Evolutionary conservation across 192 early-diverging fungal species (phyloP).

Genomic region (Podila minutissima): DNA sequence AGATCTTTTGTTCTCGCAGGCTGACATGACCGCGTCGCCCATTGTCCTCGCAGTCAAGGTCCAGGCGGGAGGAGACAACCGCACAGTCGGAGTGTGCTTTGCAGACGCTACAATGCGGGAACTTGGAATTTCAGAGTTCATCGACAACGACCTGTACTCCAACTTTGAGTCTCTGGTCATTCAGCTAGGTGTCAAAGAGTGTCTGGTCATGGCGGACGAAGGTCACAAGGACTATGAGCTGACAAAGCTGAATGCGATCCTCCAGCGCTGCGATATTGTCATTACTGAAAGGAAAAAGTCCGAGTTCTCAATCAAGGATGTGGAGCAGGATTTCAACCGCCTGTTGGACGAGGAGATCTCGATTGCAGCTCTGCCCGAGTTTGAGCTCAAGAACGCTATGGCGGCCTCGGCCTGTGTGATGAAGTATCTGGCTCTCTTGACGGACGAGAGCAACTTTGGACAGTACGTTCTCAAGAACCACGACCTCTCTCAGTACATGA

Average conservation of each 20-base stretch:
- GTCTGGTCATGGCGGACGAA: slow-evolving; percentile 71
- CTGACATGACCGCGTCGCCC: slow-evolving; percentile 77
- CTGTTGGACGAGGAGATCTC: slow-evolving; percentile 76
- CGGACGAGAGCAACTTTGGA: slow-evolving; percentile 83
- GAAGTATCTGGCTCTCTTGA: slow-evolving; percentile 76
- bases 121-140: slow-evolving; percentile 88
- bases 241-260: slow-evolving; percentile 71
- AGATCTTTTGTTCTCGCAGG: slow-evolving; percentile 83
- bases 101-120: slow-evolving; percentile 85
- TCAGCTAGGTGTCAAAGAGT: slow-evolving; percentile 95
- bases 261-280: slow-evolving; percentile 82
- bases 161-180: slow-evolving; percentile 95
- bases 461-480: slow-evolving; percentile 75
- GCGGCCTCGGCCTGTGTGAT: slow-evolving; percentile 72
- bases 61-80: slow-evolving; percentile 64
- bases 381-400: slow-evolving; percentile 79
- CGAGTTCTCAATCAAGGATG: slow-evolving; percentile 78
- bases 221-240: slow-evolving; percentile 72
- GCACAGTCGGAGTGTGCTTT: slow-evolving; percentile 88
- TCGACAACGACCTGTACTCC: slow-evolving; percentile 92
- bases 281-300: slow-evolving; percentile 72
- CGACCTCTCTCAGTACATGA: slow-evolving; percentile 91
- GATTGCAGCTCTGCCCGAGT: slow-evolving; percentile 73
- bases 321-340: slow-evolving; percentile 89
- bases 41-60: slow-evolving; percentile 85